Evolutionary conservation across 1,284 basidiomycete genomes (phyloP).

Genomic region (Ganoderma lucidum): DNA sequence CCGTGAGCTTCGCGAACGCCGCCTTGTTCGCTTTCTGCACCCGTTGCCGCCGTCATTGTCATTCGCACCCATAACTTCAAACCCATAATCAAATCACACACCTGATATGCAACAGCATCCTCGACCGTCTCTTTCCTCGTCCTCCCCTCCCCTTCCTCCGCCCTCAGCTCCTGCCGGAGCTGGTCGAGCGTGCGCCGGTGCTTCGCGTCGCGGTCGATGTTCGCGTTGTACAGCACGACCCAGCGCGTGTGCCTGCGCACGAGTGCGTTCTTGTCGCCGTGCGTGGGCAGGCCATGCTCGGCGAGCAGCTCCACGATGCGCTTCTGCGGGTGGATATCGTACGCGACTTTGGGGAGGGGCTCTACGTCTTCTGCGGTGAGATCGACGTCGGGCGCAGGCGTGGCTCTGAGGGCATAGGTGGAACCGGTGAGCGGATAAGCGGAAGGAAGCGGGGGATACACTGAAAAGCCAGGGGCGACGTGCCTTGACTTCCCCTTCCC

Average conservation of each 20-base stretch:
- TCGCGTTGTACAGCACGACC: slow-evolving; percentile 74
- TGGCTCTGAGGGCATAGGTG: slow-evolving; percentile 16
- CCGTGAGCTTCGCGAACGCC: slow-evolving; percentile 53
- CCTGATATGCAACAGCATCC: slow-evolving; percentile 57
- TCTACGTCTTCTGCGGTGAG: slow-evolving; percentile 47
- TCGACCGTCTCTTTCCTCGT: slow-evolving; percentile 49
- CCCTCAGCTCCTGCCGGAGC: slow-evolving; percentile 62
- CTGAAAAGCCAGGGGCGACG: not conserved
- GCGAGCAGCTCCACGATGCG: slow-evolving; percentile 64
- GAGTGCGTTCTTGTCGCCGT: slow-evolving; percentile 60
- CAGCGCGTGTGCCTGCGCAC: slow-evolving; percentile 73
- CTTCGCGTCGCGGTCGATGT: slow-evolving; percentile 62
- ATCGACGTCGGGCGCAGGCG: slow-evolving; percentile 17
- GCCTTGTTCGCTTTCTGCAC: slow-evolving; percentile 52
- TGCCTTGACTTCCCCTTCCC: slow-evolving; percentile 33
- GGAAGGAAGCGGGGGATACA: not conserved
- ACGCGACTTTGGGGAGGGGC: slow-evolving; percentile 71
- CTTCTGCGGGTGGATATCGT: slow-evolving; percentile 68
- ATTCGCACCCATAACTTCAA: not conserved
- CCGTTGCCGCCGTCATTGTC: not conserved
- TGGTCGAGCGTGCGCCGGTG: slow-evolving; percentile 57
- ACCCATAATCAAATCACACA: slow-evolving; percentile 37
- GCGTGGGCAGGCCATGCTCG: slow-evolving; percentile 57
- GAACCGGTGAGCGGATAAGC: not conserved
- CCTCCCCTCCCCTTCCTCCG: slow-evolving; percentile 60